A percentile compares a stretch with the other conserved stretches of the same genome.
Conservation (phyloP, 2,329 filamentous ascomycete species). For the Rutstroemia sp. region DNA sequence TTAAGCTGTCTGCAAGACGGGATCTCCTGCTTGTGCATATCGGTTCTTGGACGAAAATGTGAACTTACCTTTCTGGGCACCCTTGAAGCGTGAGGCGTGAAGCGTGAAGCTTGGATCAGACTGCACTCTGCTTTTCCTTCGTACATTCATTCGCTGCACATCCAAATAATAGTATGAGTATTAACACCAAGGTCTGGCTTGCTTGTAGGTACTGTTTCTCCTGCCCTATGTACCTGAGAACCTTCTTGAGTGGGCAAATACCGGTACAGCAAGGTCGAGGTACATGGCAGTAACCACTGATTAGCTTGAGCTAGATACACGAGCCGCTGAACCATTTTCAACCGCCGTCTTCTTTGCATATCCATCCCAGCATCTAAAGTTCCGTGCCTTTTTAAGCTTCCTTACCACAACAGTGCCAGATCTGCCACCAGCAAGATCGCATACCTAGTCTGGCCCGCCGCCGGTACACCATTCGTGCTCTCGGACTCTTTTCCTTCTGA, state of each 20-base stretch:
- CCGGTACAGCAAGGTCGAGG: neutral
- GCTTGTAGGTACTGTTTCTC: neutral
- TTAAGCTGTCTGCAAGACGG: slow-evolving; percentile 8
- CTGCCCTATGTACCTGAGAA: neutral
- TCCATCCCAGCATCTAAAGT: neutral
- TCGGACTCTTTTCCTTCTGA: neutral
- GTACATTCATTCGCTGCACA: neutral
- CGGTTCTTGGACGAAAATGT: neutral
- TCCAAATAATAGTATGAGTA: neutral
- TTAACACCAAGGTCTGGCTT: neutral
- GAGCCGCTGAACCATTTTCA: slow-evolving; percentile 1
- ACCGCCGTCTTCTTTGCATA: slow-evolving; percentile 5
- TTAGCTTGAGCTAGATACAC: neutral
- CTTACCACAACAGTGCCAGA: slow-evolving; percentile 1
- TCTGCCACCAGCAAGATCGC: slow-evolving; percentile 5
- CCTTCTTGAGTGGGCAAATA: neutral
- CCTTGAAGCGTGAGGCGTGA: neutral
- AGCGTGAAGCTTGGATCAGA: neutral
- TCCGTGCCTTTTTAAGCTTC: neutral
- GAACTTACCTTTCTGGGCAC: neutral
- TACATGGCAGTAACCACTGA: neutral
- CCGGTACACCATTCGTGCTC: neutral
- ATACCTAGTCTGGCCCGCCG: slow-evolving; percentile 2
- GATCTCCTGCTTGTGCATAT: slow-evolving; percentile 10
- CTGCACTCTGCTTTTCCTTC: neutral